Conservation (phyloP, 495 filamentous ascomycete genomes). For the Neurospora sp. region DNA sequence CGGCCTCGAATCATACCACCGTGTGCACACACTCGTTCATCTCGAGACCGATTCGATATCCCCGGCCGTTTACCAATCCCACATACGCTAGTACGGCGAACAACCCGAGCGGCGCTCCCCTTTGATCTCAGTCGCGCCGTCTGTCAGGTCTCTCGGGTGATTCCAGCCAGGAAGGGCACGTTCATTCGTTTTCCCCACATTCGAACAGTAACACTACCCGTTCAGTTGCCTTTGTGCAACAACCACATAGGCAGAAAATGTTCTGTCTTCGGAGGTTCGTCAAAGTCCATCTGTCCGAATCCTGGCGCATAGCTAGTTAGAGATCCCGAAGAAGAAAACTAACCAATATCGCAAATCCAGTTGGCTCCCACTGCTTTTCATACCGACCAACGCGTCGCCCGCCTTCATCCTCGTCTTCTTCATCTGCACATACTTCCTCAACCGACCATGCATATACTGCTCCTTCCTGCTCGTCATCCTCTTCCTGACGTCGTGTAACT, state of each 20-base stretch:
- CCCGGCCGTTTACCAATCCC: neutral
- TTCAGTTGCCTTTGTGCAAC: neutral
- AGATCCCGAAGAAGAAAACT: neutral
- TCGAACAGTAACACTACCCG: neutral
- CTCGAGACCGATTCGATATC: neutral
- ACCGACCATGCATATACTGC: conserved; percentile 85
- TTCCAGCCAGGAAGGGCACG: neutral
- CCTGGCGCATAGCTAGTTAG: neutral
- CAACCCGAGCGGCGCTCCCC: neutral
- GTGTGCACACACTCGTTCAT: neutral
- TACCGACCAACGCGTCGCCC: conserved; percentile 67
- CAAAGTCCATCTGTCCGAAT: neutral
- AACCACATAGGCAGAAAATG: conserved; percentile 34
- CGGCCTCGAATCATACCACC: neutral
- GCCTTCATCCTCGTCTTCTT: conserved; percentile 88
- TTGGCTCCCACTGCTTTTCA: conserved; percentile 66
- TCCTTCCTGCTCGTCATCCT: conserved; percentile 80
- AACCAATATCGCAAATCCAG: conserved; percentile 19
- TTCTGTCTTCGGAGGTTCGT: conserved; percentile 74
- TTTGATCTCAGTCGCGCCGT: neutral
- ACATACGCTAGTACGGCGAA: neutral
- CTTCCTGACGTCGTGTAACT: conserved; percentile 82
- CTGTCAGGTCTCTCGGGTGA: neutral
- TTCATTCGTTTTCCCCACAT: neutral
- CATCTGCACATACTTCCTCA: conserved; percentile 79